A percentile compares a stretch with the other conserved stretches of the same genome.
These are phyloP conservation scores for Aspergillus sp. DNA, from an alignment of 2,329 filamentous ascomycete species.

Conservation along the genomic window DNA sequence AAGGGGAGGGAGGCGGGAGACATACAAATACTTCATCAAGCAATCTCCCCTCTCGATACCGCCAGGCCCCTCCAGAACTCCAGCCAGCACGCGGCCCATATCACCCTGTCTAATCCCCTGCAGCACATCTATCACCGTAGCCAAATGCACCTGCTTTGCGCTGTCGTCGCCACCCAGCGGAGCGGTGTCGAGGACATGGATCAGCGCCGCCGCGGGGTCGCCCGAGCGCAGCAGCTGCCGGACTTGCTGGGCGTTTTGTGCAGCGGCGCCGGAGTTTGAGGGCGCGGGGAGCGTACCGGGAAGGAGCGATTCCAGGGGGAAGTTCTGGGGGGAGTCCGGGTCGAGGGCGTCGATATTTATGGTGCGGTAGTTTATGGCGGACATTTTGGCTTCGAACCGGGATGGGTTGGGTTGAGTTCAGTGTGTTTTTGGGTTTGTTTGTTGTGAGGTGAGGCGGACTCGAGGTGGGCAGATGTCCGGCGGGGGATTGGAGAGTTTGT, in stretches of 20 bases:
- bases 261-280: constrained; percentile 74
- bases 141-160: constrained; percentile 78
- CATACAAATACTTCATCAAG: constrained; percentile 96
- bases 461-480: not conserved
- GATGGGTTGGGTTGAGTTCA: not conserved
- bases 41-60: constrained; percentile 86
- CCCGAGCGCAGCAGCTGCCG: constrained; percentile 84
- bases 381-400: constrained; percentile 29
- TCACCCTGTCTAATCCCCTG: constrained; percentile 96
- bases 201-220: constrained; percentile 82
- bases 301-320: constrained; percentile 80
- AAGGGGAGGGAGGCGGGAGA: constrained; percentile 19
- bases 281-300: constrained; percentile 69
- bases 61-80: constrained; percentile 74
- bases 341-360: constrained; percentile 93
- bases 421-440: not conserved
- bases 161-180: constrained; percentile 61
- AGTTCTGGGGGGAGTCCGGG: constrained; percentile 87
- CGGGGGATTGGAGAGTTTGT: not conserved
- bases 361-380: constrained; percentile 69
- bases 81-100: constrained; percentile 84
- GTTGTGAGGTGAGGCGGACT: not conserved
- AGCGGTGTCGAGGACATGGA: constrained; percentile 79
- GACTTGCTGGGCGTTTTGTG: constrained; percentile 75
- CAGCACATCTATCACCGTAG: constrained; percentile 87